Evolutionary conservation across 192 early-diverging fungal genomes (phyloP), one percentile per base, ranked within the genome.

Genomic region (Linderina pennispora): DNA sequence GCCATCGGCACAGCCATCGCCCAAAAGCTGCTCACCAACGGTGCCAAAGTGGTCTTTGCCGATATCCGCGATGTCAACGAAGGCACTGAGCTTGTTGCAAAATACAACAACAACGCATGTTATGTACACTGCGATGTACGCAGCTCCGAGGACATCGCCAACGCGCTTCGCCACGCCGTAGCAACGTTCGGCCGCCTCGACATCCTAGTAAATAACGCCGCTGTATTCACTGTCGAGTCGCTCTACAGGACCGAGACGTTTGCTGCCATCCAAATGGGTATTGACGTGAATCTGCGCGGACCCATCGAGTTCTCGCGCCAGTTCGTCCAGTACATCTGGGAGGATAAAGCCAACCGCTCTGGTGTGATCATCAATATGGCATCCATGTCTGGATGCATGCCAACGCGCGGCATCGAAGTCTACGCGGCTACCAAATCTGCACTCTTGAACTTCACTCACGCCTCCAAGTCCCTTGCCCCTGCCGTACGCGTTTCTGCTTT

Each of bases 201-300:
- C 24, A 26, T 72, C 2, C 45, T 72, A 3, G 34, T 72, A 24
- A 72, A 64, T 40, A 65, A 65, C 41, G 68, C 68, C 0, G 68
- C 49, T 1, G 16, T 72, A 2, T 61, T 57, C 0, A 63, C 68
- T 1, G 57, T 60, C 1, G 28, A 54, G 15, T 52, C n/a, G 40
- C 41, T 67, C 3, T 71, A 57, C 21, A 57, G 50, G 10, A 45
- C 50, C 15, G 68, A 72, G 50, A 52, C 36, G 1, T 53, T 50
- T 23, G 68, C 56, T 2, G 31, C 41, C 5, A 53, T 72, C 5
- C 2, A 38, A 1, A 17, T n/a, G 11, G 50, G 55, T n/a, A 40
- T 71, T 0, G 31, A 60, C 5, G 58, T 72, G 10, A 65, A 72
- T 15, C 25, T 72, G 14, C 40, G 40, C 1, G 68, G 62, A 18